Conservation (phyloP, 2,329 filamentous ascomycete species). For the Apiospora aurea region DNA sequence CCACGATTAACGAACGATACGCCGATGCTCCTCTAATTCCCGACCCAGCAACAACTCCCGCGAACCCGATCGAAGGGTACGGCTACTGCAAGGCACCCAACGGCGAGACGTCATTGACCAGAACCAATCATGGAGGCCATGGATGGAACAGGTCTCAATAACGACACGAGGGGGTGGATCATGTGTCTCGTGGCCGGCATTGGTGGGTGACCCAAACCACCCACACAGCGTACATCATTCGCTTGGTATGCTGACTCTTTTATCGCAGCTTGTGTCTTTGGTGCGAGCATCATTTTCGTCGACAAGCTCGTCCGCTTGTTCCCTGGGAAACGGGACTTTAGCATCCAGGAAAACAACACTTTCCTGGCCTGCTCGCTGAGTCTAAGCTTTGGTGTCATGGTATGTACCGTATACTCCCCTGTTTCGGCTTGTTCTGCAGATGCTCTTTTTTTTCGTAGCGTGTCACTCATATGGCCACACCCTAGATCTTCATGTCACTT, state of each 20-base stretch:
- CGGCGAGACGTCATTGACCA: constrained; percentile 12
- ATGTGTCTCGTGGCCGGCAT: constrained; percentile 85
- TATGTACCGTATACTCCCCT: constrained; percentile 51
- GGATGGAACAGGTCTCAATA: constrained; percentile 59
- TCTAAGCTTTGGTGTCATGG: constrained; percentile 96
- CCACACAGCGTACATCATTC: constrained; percentile 22
- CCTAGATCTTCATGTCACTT: constrained; percentile 85
- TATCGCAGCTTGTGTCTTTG: constrained; percentile 67
- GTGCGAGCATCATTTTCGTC: constrained; percentile 85
- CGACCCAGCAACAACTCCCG: not conserved
- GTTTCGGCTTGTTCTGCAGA: constrained; percentile 17
- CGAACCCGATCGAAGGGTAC: constrained; percentile 11
- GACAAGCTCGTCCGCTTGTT: constrained; percentile 78
- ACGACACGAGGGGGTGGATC: constrained; percentile 93
- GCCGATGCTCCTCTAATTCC: not conserved
- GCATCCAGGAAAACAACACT: constrained; percentile 85
- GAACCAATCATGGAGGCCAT: constrained; percentile 43
- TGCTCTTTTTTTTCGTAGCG: not conserved
- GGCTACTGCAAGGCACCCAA: not conserved
- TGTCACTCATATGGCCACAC: not conserved
- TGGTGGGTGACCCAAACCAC: constrained; percentile 52
- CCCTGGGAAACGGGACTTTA: constrained; percentile 78
- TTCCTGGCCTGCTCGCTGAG: constrained; percentile 91
- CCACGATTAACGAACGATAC: constrained; percentile 11
- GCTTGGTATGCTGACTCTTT: constrained; percentile 30